Percentiles rank a stretch among this genome's conserved stretches.
Conservation (phyloP, 148 eudicot species). For the Camellia sinensis region DNA sequence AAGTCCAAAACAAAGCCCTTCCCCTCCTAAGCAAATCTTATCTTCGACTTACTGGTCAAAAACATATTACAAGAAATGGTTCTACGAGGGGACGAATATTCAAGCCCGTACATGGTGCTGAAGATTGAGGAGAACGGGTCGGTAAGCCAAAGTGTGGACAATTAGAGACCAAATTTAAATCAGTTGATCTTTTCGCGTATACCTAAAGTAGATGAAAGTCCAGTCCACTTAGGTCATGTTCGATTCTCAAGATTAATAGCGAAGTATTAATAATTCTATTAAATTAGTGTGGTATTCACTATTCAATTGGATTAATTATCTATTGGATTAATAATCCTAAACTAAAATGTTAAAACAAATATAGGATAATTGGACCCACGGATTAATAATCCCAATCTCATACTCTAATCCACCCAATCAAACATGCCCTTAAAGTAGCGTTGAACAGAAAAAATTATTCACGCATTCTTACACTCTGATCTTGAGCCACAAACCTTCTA, state of each 20-base stretch:
- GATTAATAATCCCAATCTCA: too few species aligned
- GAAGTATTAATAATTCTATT: too few species aligned
- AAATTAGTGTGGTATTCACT: too few species aligned
- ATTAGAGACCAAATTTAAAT: background rate
- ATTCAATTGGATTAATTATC: too few species aligned
- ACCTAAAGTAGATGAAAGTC: background rate
- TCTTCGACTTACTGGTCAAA: conserved; percentile 48
- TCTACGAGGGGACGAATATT: conserved; percentile 32
- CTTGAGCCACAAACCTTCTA: too few species aligned
- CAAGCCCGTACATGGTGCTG: conserved; percentile 32
- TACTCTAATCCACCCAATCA: too few species aligned
- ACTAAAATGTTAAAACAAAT: too few species aligned
- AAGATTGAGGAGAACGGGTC: conserved; percentile 63
- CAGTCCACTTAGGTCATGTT: too few species aligned
- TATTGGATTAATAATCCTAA: too few species aligned
- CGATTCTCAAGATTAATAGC: too few species aligned
- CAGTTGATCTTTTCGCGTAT: background rate
- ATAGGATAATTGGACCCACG: too few species aligned
- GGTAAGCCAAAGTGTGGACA: background rate
- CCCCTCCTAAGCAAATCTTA: conserved; percentile 48
- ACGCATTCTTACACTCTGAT: background rate
- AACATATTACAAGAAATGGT: conserved; percentile 68
- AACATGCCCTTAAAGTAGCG: too few species aligned
- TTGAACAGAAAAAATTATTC: background rate
- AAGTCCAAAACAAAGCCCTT: conserved; percentile 49